A percentile compares a stretch with the other conserved stretches of the same genome.
Conservation (phyloP, 2,329 filamentous ascomycete genomes). For the Exserohilum turcica region DNA sequence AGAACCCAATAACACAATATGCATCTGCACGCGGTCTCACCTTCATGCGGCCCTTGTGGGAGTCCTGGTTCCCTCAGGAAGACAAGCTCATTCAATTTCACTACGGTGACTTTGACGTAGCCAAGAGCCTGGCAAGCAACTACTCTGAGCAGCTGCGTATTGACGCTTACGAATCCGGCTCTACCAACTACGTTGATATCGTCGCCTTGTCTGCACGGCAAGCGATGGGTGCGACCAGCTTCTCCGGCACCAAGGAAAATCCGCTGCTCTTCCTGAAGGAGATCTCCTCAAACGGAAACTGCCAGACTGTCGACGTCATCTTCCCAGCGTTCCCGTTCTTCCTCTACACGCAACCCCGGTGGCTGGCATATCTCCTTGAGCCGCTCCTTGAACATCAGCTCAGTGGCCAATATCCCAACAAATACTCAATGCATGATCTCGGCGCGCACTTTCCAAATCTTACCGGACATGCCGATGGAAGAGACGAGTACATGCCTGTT, state of each 20-base stretch:
- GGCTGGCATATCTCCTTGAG: constrained; percentile 79
- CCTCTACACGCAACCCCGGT: constrained; percentile 80
- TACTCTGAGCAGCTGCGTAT: constrained; percentile 73
- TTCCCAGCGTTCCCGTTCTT: constrained; percentile 88
- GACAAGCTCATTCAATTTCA: constrained; percentile 74
- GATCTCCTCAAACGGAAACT: constrained; percentile 83
- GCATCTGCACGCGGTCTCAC: constrained; percentile 77
- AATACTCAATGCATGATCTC: constrained; percentile 79
- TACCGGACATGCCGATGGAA: constrained; percentile 73
- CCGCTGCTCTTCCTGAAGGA: constrained; percentile 83
- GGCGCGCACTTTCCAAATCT: constrained; percentile 75
- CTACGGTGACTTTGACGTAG: constrained; percentile 72
- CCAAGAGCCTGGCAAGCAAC: constrained; percentile 67
- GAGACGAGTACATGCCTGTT: constrained; percentile 76
- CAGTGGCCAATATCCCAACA: constrained; percentile 82
- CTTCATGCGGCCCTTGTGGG: constrained; percentile 79
- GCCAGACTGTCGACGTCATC: constrained; percentile 85
- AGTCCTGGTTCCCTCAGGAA: constrained; percentile 69
- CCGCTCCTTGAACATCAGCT: constrained; percentile 81
- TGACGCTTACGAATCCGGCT: constrained; percentile 75
- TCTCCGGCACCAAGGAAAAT: constrained; percentile 71
- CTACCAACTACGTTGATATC: constrained; percentile 76
- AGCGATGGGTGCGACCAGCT: constrained; percentile 77
- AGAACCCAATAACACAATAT: constrained; percentile 80
- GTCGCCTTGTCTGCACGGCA: constrained; percentile 79